Conservation (phyloP, 164 flowering plant genomes). For the Cinnamomum micranthum region DNA sequence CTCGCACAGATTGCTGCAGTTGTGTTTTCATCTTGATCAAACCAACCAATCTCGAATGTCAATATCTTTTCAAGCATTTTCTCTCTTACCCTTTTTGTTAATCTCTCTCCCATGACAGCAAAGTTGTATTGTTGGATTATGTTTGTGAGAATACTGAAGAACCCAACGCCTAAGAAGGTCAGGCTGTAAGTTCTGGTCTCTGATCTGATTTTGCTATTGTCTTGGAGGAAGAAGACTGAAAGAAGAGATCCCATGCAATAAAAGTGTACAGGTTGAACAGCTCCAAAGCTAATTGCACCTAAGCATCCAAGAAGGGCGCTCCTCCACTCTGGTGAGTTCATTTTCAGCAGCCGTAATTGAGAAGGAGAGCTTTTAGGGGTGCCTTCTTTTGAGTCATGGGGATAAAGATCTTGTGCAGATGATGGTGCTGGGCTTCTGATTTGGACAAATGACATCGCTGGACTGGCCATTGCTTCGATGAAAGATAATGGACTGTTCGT, state of each 20-base stretch:
- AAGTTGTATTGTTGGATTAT: constrained; percentile 70
- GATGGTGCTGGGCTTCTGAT: neutral
- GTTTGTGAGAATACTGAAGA: constrained; percentile 50
- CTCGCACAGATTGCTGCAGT: constrained; percentile 79
- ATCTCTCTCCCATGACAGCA: constrained; percentile 78
- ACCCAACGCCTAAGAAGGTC: constrained; percentile 42
- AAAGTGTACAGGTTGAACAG: constrained; percentile 63
- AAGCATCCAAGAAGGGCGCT: constrained; percentile 50
- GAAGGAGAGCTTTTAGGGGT: constrained; percentile 35
- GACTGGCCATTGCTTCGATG: neutral
- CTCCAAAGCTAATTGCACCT: constrained; percentile 61
- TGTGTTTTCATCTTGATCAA: constrained; percentile 70
- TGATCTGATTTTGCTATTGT: constrained; percentile 51
- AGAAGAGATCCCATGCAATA: constrained; percentile 68
- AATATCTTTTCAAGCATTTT: constrained; percentile 77
- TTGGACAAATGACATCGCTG: constrained; percentile 3
- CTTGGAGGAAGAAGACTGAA: constrained; percentile 53
- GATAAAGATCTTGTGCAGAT: neutral
- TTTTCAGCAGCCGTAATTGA: constrained; percentile 46
- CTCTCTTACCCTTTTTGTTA: constrained; percentile 76
- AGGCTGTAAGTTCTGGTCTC: constrained; percentile 43
- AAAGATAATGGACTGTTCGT: neutral
- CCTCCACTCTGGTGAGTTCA: constrained; percentile 79
- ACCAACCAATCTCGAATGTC: constrained; percentile 90
- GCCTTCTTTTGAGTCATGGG: neutral